These are phyloP conservation scores for Colletotrichum lindemuthianum DNA, from an alignment of 2,329 filamentous ascomycete species.

Conservation along the genomic window DNA sequence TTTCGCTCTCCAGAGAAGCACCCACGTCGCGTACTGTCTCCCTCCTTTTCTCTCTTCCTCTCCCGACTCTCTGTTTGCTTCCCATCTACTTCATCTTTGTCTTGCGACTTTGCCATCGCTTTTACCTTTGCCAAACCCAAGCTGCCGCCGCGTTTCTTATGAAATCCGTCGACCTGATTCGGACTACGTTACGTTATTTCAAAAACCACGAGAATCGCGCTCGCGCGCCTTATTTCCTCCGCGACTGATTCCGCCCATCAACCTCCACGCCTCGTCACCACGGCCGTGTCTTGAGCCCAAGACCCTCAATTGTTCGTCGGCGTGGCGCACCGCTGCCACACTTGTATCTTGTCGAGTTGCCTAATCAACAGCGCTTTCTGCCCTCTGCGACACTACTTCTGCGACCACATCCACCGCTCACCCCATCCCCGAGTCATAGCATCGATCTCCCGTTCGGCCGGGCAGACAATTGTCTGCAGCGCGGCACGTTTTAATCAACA, in stretches of 20 bases:
- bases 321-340: constrained; percentile 36
- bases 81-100: no score
- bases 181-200: no score
- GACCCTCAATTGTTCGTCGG: no score
- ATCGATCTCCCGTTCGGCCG: constrained; percentile 39
- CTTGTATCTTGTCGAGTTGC: not conserved
- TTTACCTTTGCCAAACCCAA: not conserved
- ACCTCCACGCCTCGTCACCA: no score
- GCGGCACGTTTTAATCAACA: constrained; percentile 45
- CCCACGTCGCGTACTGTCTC: not conserved
- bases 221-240: no score
- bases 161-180: no score
- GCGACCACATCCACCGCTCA: constrained; percentile 27
- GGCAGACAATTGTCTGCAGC: constrained; percentile 53
- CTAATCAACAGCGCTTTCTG: no score
- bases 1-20: constrained; percentile 4
- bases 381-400: constrained; percentile 20
- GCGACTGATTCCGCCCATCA: no score
- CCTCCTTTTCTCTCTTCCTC: not conserved
- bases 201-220: no score
- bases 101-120: constrained; percentile 7
- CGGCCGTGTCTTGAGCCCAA: no score
- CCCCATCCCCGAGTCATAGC: constrained; percentile 25
- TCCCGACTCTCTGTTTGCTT: no score
- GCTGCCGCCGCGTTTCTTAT: not conserved